Percentiles rank a stretch among this genome's conserved stretches.
Conservation (phyloP, 148 eudicot species). For the Spergularia bocconei region DNA sequence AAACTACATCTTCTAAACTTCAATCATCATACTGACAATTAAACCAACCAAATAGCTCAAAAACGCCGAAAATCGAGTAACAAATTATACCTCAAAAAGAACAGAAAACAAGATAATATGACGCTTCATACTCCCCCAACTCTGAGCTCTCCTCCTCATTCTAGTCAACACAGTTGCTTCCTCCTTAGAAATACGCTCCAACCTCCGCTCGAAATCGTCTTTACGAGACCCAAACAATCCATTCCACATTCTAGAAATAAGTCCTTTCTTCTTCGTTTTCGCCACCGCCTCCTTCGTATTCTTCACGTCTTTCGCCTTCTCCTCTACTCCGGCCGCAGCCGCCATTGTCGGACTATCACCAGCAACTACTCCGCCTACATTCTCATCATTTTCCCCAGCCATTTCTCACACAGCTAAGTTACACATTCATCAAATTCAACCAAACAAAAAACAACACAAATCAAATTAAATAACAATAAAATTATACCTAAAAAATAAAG, state of each 20-base stretch:
- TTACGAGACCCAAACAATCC: constrained; percentile 48
- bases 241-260: constrained; percentile 68
- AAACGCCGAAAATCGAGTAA: not conserved
- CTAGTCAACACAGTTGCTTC: constrained; percentile 58
- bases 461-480: not conserved
- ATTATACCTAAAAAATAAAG: not conserved
- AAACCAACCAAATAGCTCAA: not conserved
- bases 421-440: not conserved
- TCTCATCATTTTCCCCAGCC: constrained; percentile 59
- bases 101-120: constrained; percentile 58
- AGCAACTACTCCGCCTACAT: constrained; percentile 22
- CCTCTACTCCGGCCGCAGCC: constrained; percentile 27
- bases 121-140: constrained; percentile 52
- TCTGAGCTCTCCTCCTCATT: constrained; percentile 62
- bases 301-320: constrained; percentile 27
- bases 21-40: too few relatives aligned
- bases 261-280: constrained; percentile 53
- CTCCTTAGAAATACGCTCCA: constrained; percentile 71
- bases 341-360: constrained; percentile 27
- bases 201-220: constrained; percentile 71
- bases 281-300: constrained; percentile 16
- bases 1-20: too few relatives aligned
- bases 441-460: not conserved
- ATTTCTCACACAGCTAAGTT: constrained; percentile 37
- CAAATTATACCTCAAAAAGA: constrained; percentile 56